Percentiles rank a stretch among this genome's conserved stretches.
Conservation (phyloP, 1,139 yeast species). For the Blastobotrys apis region DNA sequence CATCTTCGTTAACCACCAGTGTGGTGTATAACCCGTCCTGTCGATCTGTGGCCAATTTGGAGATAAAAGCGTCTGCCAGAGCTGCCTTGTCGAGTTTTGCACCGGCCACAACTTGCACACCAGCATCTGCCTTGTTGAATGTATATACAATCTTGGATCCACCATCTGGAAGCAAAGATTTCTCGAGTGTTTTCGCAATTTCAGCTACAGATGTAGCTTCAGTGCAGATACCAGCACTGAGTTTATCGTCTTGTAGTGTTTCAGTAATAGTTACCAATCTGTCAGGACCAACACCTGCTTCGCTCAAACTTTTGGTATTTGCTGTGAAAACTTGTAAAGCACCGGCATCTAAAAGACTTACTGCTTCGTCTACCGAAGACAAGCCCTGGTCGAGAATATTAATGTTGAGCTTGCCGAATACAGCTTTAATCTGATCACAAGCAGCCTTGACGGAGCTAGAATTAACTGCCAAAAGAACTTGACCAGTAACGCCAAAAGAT, state of each 20-base stretch:
- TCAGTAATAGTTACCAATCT: conserved; percentile 10
- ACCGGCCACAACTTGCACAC: conserved; percentile 46
- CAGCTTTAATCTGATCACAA: conserved; percentile 7
- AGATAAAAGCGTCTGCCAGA: conserved; percentile 32
- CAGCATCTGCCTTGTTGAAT: conserved; percentile 21
- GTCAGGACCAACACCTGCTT: conserved; percentile 15
- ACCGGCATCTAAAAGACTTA: conserved; percentile 16
- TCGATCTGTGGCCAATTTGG: conserved; percentile 74
- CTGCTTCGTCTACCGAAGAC: conserved; percentile 13
- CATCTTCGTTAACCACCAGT: conserved; percentile 65
- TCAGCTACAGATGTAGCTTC: neutral
- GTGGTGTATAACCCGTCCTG: conserved; percentile 83
- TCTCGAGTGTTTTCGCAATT: conserved; percentile 12
- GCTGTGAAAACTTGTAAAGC: conserved; percentile 12
- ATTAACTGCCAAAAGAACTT: conserved; percentile 13
- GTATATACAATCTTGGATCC: conserved; percentile 47
- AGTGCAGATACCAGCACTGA: conserved; percentile 9
- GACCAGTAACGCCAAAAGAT: conserved; percentile 14
- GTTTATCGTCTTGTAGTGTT: neutral
- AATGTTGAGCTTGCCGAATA: conserved; percentile 12
- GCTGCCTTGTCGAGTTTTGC: conserved; percentile 43
- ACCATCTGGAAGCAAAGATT: conserved; percentile 28
- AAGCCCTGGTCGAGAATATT: conserved; percentile 10
- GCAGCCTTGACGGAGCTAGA: conserved; percentile 3
- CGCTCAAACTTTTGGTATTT: conserved; percentile 6